Evolutionary conservation across 345 rosid genomes (phyloP), one percentile per base, ranked within the genome.

Genomic region (Gossypium rotundifolium): DNA sequence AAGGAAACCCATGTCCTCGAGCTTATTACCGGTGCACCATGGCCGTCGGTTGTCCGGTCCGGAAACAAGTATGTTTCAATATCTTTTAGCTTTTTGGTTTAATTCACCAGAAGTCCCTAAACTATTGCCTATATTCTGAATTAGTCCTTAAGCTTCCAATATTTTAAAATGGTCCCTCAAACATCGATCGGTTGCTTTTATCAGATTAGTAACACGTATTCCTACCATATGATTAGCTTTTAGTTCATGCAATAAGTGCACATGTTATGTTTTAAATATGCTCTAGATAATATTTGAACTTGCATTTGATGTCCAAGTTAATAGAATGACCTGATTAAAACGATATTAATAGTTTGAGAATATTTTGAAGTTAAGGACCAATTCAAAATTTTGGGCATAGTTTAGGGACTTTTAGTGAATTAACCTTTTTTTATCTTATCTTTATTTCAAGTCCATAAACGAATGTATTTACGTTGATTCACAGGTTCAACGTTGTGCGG

Each of bases 401-500:
- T 55, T 55, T 18, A 23, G 20, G 60, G 60, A 10, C 20, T 9
- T 18, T 11, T 55, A 11, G 18, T 9, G 12, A 18, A 9, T 55
- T 55, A 18, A 54, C 1, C 60, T 3, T 20, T 55, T 55, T 55
- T 57, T 57, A 49, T 25, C 44, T 49, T 68, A 49, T 48, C 12
- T 12, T 13, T 12, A 68, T 48, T 49, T 48, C 12, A 49, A 25
- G 1, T 7, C 40, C 23, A 6, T 11, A 67, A 62, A 65, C 79
- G 62, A 8, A 76, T 16, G 44, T 66, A 14, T 11, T 5, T 53
- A 12, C 1, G 16, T 4, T 55, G 9, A 18, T 58, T 71, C 59
- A 49, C 77, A 91, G 97, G 99, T 95, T 65, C 99, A 95, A 79
- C 91, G 99, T 3, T 95, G 99, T 22, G 98, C 99, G 0, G 99